Evolutionary conservation across 2,329 filamentous ascomycete genomes (phyloP), one percentile per base, ranked within the genome.

Genomic region (Aspergillus sp.): DNA sequence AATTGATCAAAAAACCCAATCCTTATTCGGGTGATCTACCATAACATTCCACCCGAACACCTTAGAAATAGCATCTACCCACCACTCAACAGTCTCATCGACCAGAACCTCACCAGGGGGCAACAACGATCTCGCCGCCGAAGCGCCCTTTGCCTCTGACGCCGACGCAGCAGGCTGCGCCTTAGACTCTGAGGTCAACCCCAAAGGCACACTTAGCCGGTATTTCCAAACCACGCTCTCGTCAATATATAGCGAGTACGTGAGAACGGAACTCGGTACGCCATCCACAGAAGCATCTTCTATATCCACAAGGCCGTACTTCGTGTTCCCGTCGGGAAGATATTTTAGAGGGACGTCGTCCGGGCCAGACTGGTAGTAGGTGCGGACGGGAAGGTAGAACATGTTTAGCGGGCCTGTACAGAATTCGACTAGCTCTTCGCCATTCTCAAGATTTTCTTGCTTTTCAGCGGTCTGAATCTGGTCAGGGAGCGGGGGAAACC

Each of bases 341-440:
- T 84, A 96, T 86, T 93, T 91, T 62, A 98, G 82, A 70, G 88
- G 83, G 11, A 96, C 85, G 75, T 98, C 95, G 65, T 93, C 87
- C 1, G 87, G 82, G 64, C 96, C 91, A 1, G 83, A 85, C 74
- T 97, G 91, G 64, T 81, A 82, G 74, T 98, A 99, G 0, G 91
- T 93, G 2, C 88, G 83, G 23, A 93, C 78, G 0, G 95, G 95
- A 4, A 95, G 84, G 65, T 95, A 96, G 71, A 99, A 99, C 82
- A 98, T 96, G 71, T 88, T 96, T 52, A 99, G 73, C 0, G 95
- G 95, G 55, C 90, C 95, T 1, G 90, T 92, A 23, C 90, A 95
- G 74, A 97, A 98, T 73, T 99, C 95, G 67, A 96, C 89, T 0
- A 96, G 52, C 65, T 79, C 61, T 81, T 64, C 57, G 6, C 33